These are phyloP conservation scores for Stemphylium lycopersici DNA, from an alignment of 2,329 filamentous ascomycete genomes.

Conservation along the genomic window DNA sequence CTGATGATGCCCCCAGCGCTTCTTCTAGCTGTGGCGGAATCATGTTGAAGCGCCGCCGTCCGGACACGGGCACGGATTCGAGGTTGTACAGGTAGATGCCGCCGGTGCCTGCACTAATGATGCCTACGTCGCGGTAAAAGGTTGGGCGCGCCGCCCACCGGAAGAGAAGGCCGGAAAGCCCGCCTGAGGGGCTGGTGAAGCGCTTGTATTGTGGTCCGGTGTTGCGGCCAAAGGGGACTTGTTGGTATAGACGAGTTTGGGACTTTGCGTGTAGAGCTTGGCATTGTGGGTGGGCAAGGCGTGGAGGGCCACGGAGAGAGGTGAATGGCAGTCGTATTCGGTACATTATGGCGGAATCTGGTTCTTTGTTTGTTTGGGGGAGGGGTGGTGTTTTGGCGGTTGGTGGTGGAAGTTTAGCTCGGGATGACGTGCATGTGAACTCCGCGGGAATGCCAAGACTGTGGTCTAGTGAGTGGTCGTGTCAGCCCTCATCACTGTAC, in stretches of 20 bases:
- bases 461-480: background rate
- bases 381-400: background rate
- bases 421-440: constrained; percentile 9
- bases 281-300: background rate
- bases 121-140: constrained; percentile 55
- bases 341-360: constrained; percentile 18
- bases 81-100: constrained; percentile 72
- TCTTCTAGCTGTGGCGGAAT: constrained; percentile 63
- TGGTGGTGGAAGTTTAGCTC: too few relatives aligned
- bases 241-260: constrained; percentile 32
- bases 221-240: constrained; percentile 27
- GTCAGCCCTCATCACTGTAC: background rate
- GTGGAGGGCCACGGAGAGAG: constrained; percentile 7
- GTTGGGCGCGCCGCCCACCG: constrained; percentile 53
- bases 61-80: constrained; percentile 74
- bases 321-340: constrained; percentile 20
- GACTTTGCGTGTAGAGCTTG: background rate
- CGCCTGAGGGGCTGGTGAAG: constrained; percentile 27
- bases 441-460: constrained; percentile 25
- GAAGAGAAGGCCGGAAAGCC: constrained; percentile 31
- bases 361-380: background rate
- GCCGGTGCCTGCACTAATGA: constrained; percentile 51
- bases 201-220: constrained; percentile 37
- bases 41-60: constrained; percentile 75
- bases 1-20: constrained; percentile 59